Percentiles rank a stretch among this genome's conserved stretches.
These are phyloP conservation scores for Raphanus sativus DNA, from an alignment of 345 rosid genomes.

Conservation along the genomic window DNA sequence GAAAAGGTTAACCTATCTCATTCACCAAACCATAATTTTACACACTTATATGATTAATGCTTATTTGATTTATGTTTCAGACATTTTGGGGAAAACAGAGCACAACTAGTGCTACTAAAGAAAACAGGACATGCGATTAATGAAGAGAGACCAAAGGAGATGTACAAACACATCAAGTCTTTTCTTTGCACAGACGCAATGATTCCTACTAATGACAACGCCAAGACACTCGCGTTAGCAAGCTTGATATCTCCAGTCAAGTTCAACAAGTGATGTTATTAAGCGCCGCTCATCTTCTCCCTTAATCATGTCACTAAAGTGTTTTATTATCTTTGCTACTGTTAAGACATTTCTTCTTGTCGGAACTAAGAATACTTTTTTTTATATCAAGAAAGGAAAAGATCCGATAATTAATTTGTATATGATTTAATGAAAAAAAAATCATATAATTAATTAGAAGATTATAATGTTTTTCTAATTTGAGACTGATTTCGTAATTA, in stretches of 20 bases:
- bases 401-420: background rate
- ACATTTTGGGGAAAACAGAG: background rate
- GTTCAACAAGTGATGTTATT: slow-evolving; percentile 19
- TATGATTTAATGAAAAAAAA: background rate
- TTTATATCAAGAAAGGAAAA: background rate
- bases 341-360: slow-evolving; percentile 12
- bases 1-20: slow-evolving; percentile 43
- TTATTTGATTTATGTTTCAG: slow-evolving; percentile 13
- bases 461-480: background rate
- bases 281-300: background rate
- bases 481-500: background rate
- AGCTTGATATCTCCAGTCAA: slow-evolving; percentile 23
- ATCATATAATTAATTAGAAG: background rate
- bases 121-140: slow-evolving; percentile 80
- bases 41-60: background rate
- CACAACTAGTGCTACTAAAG: slow-evolving; percentile 43
- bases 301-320: background rate
- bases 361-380: background rate
- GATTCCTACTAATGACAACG: slow-evolving; percentile 33
- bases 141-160: slow-evolving; percentile 67
- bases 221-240: slow-evolving; percentile 29
- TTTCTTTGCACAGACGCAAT: slow-evolving; percentile 52
- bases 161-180: slow-evolving; percentile 58
- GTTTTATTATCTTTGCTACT: background rate
- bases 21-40: background rate